Percentiles rank a stretch among this genome's conserved stretches.
These are phyloP conservation scores for Lachnellula arida DNA, from an alignment of 2,329 filamentous ascomycete species.

Conservation along the genomic window DNA sequence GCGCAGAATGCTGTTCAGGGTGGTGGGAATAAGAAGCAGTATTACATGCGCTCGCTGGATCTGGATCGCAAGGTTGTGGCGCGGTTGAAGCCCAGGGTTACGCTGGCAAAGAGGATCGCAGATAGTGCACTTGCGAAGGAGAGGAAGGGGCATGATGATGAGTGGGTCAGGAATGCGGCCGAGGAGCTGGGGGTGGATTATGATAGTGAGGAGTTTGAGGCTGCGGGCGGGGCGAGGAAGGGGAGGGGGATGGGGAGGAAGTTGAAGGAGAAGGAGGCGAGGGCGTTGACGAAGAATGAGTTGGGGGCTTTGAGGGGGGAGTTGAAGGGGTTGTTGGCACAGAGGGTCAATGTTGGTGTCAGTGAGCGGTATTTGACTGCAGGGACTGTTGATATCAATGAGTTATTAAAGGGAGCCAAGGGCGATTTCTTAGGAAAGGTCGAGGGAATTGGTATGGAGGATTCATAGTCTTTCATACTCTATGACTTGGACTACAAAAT, in stretches of 20 bases:
- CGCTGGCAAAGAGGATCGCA: slow-evolving; percentile 80
- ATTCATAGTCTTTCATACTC: slow-evolving; percentile 9
- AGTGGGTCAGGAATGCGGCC: slow-evolving; percentile 77
- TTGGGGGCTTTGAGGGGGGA: slow-evolving; percentile 65
- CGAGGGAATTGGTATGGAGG: slow-evolving; percentile 32
- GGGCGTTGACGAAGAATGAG: slow-evolving; percentile 66
- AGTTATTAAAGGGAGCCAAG: slow-evolving; percentile 60
- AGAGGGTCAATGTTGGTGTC: slow-evolving; percentile 80
- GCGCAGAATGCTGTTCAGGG: slow-evolving; percentile 45
- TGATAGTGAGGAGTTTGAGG: slow-evolving; percentile 79
- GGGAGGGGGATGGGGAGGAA: slow-evolving; percentile 70
- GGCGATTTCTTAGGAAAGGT: slow-evolving; percentile 40
- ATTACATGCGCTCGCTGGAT: slow-evolving; percentile 75
- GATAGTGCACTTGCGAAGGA: slow-evolving; percentile 82
- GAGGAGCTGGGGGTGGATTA: slow-evolving; percentile 94
- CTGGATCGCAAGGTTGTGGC: slow-evolving; percentile 75
- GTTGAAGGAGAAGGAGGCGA: slow-evolving; percentile 68
- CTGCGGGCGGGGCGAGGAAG: slow-evolving; percentile 51
- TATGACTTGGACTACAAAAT: too few relatives aligned
- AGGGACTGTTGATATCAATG: slow-evolving; percentile 77
- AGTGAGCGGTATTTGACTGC: slow-evolving; percentile 81
- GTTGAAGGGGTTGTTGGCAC: slow-evolving; percentile 63
- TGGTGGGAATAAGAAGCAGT: slow-evolving; percentile 45
- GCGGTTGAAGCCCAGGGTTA: slow-evolving; percentile 71
- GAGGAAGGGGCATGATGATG: slow-evolving; percentile 76